Base-by-base conservation (phyloP, 225 moss, liverwort and hornwort species). In the Physcomitrellopsis africana region DNA sequence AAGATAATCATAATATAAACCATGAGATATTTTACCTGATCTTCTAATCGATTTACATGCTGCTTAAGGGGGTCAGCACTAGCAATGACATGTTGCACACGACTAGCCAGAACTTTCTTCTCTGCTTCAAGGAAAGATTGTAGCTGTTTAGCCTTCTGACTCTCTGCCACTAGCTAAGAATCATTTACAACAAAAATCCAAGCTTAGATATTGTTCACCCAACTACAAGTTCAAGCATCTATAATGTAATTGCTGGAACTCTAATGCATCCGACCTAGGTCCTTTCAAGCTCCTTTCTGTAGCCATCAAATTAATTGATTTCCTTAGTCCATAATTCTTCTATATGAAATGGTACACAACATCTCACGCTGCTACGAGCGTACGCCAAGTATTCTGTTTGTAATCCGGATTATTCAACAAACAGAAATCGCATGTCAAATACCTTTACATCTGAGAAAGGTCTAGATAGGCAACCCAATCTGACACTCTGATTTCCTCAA, bases 101-200 rank as follows among this genome's bases (percentile, higher is more conserved):
- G 90, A 79, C 88, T 92, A 58, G 93, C 80, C 57, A 99, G 77
- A 64, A 93, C 69, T 78, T 92, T 90, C 80, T 93, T 99, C 76
- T 99, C 99, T 48, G 90, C 90, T 81, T 90, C 89, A 79, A 99
- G 87, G 52, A 88, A 90, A 60, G 85, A 85, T 87, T 79, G 99
- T 70, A 85, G 81, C 80, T 95, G 95, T 86, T 99, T 99, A 57
- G 93, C 89, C 92, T 99, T 99, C 76, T 92, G 67, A 82, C 99
- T 95, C 87, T 99, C 99, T 42, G 92, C 92, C 79, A 99, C 93
- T 82, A 99, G 86, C 99, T 99, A 80, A 77, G 76, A 29, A 63
- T 55, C 59, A 60, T 48, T 79, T 20, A 67, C 26, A 59, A 52
- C 56, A 46, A 74, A 72, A 27, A 51, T n/a, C 23, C 20, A 16